phyloP scores from a whole-genome alignment of 2,329 filamentous ascomycete species.

The Pyrenophora teres region DNA sequence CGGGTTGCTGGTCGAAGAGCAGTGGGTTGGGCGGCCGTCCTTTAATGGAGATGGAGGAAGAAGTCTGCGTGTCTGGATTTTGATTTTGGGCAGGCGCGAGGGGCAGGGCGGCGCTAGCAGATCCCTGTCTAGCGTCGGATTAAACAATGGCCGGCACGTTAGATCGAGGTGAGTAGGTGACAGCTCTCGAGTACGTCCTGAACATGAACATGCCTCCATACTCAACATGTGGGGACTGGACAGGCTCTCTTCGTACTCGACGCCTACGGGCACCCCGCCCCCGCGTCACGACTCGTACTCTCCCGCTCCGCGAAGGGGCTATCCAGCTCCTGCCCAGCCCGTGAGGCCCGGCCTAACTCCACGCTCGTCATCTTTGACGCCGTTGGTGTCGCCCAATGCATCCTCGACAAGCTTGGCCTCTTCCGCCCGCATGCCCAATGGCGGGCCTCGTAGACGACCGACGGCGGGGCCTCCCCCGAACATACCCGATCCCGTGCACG shows the following conservation, averaged over 20 bases:
- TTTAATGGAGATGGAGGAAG: constrained; percentile 37
- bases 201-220: too few species aligned
- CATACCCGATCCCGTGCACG: constrained; percentile 70
- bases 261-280: constrained; percentile 65
- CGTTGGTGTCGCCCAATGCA: constrained; percentile 72
- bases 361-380: constrained; percentile 73
- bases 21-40: constrained; percentile 34
- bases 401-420: constrained; percentile 76
- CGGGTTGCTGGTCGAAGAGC: constrained; percentile 32
- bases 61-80: constrained; percentile 43
- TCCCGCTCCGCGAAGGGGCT: constrained; percentile 70
- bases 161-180: not conserved
- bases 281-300: constrained; percentile 71
- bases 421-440: constrained; percentile 68
- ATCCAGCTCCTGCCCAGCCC: constrained; percentile 71
- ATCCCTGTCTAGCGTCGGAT: constrained; percentile 30
- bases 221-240: constrained; percentile 79
- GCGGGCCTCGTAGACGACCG: constrained; percentile 67
- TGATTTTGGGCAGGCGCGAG: constrained; percentile 37
- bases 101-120: constrained; percentile 32
- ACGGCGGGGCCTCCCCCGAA: constrained; percentile 57
- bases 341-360: constrained; percentile 70
- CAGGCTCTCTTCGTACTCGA: constrained; percentile 75
- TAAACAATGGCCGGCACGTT: constrained; percentile 22
- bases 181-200: not conserved